Evolutionary conservation across 257 asterid genomes (phyloP), one percentile per base, ranked within the genome.

Genomic region (Scutellaria minor): DNA sequence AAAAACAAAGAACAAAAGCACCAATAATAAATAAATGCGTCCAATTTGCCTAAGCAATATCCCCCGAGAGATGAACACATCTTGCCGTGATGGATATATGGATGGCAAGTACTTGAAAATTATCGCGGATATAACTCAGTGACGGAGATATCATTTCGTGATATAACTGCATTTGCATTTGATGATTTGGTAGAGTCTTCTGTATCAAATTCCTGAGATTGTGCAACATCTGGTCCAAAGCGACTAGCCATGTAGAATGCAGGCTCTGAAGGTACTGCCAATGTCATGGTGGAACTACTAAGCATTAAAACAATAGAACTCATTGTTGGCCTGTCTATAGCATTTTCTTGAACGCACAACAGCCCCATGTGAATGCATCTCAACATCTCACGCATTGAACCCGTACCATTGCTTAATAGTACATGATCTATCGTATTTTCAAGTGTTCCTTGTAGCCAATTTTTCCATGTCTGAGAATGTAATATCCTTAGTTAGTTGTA

Each of bases 331-430:
- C 37, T 31, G 37, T 31, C 37, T 4, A 4, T 4, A 31, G 5
- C 37, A 31, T 31, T 31, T 31, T 31, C 37, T 31, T 31, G 37
- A 3, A 31, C 37, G 37, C 37, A 31, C 5, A 31, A 31, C 37
- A 31, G 5, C 5, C 37, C 80, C 1, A 82, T 82, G 15, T 82
- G 84, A 14, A 79, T 72, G 74, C 82, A 82, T 62, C 80, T 79
- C 58, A 76, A 0, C 45, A 76, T 79, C 10, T 82, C 84, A 0
- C 22, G 46, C 14, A 58, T 47, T 9, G 77, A 54, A 57, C 74
- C 57, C 6, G 57, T 22, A 41, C 74, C 53, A 1, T 69, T 9
- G 41, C 48, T 69, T 75, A 82, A 61, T 22, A 37, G n/a, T 0
- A 31, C 37, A 31, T 76, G 78, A 70, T 82, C 84, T 24, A 79